These are phyloP conservation scores for Penstemon newberryi DNA, from an alignment of 257 asterid genomes.

Conservation along the genomic window DNA sequence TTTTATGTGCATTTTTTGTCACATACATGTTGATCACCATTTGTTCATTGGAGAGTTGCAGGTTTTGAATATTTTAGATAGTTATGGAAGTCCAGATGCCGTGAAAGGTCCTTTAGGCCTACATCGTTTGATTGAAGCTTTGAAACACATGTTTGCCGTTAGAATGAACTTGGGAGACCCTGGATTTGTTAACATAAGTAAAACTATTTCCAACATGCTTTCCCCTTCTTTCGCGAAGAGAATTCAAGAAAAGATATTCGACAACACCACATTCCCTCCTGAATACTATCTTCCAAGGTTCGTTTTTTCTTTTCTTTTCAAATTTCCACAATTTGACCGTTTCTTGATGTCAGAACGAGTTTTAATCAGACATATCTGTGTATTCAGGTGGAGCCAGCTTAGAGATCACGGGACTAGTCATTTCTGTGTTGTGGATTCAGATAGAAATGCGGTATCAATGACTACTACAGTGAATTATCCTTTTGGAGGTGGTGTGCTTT, in stretches of 20 bases:
- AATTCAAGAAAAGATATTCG: slow-evolving; percentile 55
- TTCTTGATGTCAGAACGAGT: background rate
- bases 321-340: background rate
- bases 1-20: too few relatives aligned
- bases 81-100: slow-evolving; percentile 50
- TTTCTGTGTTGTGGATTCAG: slow-evolving; percentile 80
- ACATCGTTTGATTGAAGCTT: slow-evolving; percentile 81
- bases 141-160: slow-evolving; percentile 80
- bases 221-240: slow-evolving; percentile 70
- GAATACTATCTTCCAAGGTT: slow-evolving; percentile 78
- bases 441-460: slow-evolving; percentile 82
- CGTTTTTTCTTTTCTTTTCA: background rate
- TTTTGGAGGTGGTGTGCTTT: slow-evolving; percentile 79
- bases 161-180: slow-evolving; percentile 92
- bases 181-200: slow-evolving; percentile 46
- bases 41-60: slow-evolving; percentile 32
- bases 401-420: slow-evolving; percentile 86
- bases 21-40: background rate
- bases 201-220: slow-evolving; percentile 64
- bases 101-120: slow-evolving; percentile 64
- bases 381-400: slow-evolving; percentile 73
- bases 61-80: slow-evolving; percentile 68
- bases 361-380: background rate
- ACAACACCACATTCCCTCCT: slow-evolving; percentile 90
- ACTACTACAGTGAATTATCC: slow-evolving; percentile 71